Percentiles rank a stretch among this genome's conserved stretches.
Evolutionary conservation across 768 basidiomycete species (phyloP).

Genomic region (Tulasnella calospora): DNA sequence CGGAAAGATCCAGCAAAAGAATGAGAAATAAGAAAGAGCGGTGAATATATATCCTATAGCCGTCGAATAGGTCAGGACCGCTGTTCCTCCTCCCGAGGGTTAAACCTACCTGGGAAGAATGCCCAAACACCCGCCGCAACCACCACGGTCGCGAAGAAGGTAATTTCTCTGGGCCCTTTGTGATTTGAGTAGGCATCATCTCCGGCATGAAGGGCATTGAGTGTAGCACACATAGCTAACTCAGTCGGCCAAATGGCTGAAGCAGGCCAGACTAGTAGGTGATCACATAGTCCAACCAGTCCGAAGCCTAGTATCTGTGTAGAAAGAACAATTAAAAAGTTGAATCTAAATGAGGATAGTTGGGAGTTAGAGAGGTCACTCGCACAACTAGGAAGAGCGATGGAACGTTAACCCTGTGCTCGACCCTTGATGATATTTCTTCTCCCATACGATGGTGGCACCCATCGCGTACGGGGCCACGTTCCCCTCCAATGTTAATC

Average conservation of each 20-base stretch:
- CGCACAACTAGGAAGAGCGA: not conserved
- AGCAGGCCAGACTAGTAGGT: no score
- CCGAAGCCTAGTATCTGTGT: constrained; percentile 93
- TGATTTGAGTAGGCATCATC: constrained; percentile 50
- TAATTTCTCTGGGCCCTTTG: constrained; percentile 62
- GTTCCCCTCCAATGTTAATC: constrained; percentile 39
- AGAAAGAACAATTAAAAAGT: constrained; percentile 69
- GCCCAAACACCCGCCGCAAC: no score
- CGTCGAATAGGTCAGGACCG: not conserved
- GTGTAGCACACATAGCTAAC: no score
- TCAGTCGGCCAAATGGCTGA: no score
- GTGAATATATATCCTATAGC: constrained; percentile 79
- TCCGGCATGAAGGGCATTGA: constrained; percentile 96
- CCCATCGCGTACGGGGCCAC: constrained; percentile 61
- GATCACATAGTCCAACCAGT: constrained; percentile 79
- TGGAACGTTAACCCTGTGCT: constrained; percentile 51
- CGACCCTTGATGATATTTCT: constrained; percentile 63
- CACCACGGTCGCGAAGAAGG: constrained; percentile 69
- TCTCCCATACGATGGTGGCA: constrained; percentile 73
- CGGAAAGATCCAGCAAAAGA: constrained; percentile 79
- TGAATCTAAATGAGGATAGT: constrained; percentile 46
- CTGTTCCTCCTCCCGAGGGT: not conserved
- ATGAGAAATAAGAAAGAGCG: constrained; percentile 82
- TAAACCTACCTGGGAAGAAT: constrained; percentile 77
- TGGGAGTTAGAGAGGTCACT: not conserved